phyloP scores from a whole-genome alignment of 768 basidiomycete species.

The Terana coerulea region DNA sequence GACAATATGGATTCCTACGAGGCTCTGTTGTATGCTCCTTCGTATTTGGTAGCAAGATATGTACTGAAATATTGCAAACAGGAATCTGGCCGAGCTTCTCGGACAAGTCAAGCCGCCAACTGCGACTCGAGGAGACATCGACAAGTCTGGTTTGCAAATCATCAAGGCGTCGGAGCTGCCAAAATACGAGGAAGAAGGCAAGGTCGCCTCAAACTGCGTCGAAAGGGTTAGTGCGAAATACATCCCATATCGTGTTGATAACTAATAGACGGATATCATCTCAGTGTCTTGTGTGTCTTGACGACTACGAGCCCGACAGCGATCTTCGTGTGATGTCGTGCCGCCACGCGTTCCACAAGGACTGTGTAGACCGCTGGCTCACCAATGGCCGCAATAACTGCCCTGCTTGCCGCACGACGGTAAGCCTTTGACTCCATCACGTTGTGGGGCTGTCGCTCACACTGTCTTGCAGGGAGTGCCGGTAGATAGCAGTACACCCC shows the following conservation, averaged over 20 bases:
- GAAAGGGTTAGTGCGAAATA: slow-evolving; percentile 60
- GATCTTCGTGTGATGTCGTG: slow-evolving; percentile 80
- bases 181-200: slow-evolving; percentile 56
- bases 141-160: slow-evolving; percentile 74
- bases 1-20: slow-evolving; percentile 77
- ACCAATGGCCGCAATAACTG: slow-evolving; percentile 81
- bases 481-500: not conserved
- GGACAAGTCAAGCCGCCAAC: slow-evolving; percentile 83
- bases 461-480: not conserved
- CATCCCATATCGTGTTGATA: no score
- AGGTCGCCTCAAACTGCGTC: slow-evolving; percentile 70
- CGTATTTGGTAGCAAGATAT: no score
- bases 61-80: slow-evolving; percentile 21
- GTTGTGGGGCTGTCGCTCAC: not conserved
- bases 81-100: slow-evolving; percentile 80
- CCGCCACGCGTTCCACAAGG: slow-evolving; percentile 86
- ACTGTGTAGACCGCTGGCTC: slow-evolving; percentile 88
- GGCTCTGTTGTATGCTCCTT: slow-evolving; percentile 68
- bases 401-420: slow-evolving; percentile 83
- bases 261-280: no score
- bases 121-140: slow-evolving; percentile 80
- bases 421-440: slow-evolving; percentile 26
- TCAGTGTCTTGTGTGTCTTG: slow-evolving; percentile 83
- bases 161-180: slow-evolving; percentile 45
- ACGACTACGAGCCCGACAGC: slow-evolving; percentile 77